Evolutionary conservation across 169 alveolate species (phyloP).

Genomic region (Eimeria acervulina): DNA sequence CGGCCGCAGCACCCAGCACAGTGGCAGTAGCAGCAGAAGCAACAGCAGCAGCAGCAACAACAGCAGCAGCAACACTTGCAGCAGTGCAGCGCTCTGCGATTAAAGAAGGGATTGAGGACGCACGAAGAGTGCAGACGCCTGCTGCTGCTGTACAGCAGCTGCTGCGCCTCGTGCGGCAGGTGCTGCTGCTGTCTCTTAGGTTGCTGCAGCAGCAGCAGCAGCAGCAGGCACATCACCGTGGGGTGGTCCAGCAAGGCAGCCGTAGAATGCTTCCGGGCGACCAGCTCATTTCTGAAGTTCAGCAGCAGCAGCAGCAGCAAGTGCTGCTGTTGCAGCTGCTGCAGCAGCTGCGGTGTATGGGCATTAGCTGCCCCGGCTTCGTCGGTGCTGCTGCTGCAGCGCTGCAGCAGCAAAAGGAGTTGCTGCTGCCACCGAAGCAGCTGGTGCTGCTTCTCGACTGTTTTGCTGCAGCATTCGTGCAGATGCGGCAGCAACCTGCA

Average conservation of each 20-base stretch:
- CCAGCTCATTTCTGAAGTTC: background rate
- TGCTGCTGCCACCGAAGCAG: conserved; percentile 28
- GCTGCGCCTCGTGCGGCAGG: conserved; percentile 14
- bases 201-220: conserved; percentile 17
- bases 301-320: too few species aligned
- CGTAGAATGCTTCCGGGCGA: background rate
- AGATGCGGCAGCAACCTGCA: background rate
- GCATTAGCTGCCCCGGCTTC: background rate
- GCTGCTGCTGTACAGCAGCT: background rate
- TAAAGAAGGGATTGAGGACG: background rate
- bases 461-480: conserved; percentile 15
- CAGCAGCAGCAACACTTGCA: too few species aligned
- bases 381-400: conserved; percentile 33
- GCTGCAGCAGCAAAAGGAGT: background rate
- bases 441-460: conserved; percentile 34
- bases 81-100: background rate
- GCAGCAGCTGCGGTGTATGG: too few species aligned
- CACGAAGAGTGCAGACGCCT: background rate
- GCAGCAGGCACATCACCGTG: too few species aligned
- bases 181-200: conserved; percentile 13
- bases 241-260: background rate
- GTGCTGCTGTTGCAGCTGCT: too few species aligned
- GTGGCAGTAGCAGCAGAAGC: too few species aligned
- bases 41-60: too few species aligned
- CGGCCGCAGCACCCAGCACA: too few species aligned